These are phyloP conservation scores for Vitis rotundifolia DNA, from an alignment of 164 flowering plant genomes.

Conservation along the genomic window DNA sequence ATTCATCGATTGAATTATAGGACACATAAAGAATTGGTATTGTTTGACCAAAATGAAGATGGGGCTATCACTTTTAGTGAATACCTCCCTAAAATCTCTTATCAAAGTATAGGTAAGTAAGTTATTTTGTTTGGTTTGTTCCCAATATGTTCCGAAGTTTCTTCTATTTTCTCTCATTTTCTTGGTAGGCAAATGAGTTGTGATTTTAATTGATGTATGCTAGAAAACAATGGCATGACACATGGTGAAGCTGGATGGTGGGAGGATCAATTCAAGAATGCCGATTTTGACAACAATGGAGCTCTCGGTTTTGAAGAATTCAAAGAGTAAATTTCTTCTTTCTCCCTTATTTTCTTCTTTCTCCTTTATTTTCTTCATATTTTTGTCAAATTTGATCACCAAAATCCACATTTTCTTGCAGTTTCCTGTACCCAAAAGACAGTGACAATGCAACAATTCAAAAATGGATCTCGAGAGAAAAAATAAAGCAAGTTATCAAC, in stretches of 20 bases:
- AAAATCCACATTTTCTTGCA: conserved; percentile 15
- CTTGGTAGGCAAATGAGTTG: not conserved
- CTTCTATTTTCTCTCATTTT: not conserved
- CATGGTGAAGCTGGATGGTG: conserved; percentile 70
- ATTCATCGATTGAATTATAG: conserved; percentile 29
- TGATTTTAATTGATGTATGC: not conserved
- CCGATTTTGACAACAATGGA: conserved; percentile 51
- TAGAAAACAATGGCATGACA: conserved; percentile 37
- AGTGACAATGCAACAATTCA: conserved; percentile 44
- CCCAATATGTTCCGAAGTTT: not conserved
- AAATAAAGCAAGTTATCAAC: conserved; percentile 34
- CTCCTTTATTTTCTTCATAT: too few relatives aligned
- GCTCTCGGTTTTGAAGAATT: conserved; percentile 49
- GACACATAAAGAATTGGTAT: conserved; percentile 36
- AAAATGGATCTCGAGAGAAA: conserved; percentile 48
- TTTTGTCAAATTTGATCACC: too few relatives aligned
- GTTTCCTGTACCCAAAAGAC: conserved; percentile 75
- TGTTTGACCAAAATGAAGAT: conserved; percentile 48
- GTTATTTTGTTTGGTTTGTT: not conserved
- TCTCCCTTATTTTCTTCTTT: not conserved
- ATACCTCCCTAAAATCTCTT: conserved; percentile 42
- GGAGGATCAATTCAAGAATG: conserved; percentile 54
- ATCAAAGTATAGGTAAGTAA: conserved; percentile 36
- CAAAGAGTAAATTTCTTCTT: conserved; percentile 38
- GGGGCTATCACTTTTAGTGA: conserved; percentile 40